Evolutionary conservation across 2,329 filamentous ascomycete species (phyloP).

Genomic region (Epicoccum sorghinum): DNA sequence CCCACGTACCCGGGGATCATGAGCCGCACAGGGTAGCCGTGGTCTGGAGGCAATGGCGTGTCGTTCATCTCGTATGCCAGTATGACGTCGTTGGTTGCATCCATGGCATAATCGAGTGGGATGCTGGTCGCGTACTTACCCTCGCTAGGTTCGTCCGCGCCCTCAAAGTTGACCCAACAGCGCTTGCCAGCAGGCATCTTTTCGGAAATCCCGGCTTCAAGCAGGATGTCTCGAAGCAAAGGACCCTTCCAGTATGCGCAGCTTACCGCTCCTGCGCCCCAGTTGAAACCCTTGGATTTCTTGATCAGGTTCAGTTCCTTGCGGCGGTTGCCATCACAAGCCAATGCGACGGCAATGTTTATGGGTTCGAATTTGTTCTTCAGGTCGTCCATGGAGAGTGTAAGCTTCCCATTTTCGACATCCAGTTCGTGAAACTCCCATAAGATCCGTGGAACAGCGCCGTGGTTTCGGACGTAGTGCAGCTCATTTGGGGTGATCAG

Average conservation of each 20-base stretch:
- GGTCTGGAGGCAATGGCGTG: constrained; percentile 49
- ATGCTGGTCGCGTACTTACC: constrained; percentile 61
- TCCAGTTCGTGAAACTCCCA: constrained; percentile 59
- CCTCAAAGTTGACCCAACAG: constrained; percentile 58
- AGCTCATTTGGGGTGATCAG: constrained; percentile 59
- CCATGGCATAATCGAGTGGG: constrained; percentile 28
- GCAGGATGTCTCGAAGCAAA: constrained; percentile 56
- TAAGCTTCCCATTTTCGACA: constrained; percentile 48
- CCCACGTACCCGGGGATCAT: constrained; percentile 58
- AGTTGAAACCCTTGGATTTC: constrained; percentile 61
- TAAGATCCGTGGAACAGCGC: constrained; percentile 57
- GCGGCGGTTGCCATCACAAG: constrained; percentile 63
- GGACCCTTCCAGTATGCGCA: constrained; percentile 51
- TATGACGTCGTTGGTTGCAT: constrained; percentile 19
- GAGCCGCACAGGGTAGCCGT: constrained; percentile 57
- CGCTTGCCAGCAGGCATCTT: constrained; percentile 27
- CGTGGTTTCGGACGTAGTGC: constrained; percentile 62
- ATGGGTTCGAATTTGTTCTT: constrained; percentile 53
- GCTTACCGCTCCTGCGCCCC: constrained; percentile 60
- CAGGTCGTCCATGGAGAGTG: constrained; percentile 54
- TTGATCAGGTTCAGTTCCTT: constrained; percentile 61
- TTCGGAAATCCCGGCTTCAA: constrained; percentile 47
- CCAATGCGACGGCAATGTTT: constrained; percentile 60
- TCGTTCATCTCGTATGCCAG: constrained; percentile 53
- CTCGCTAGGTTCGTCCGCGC: constrained; percentile 55